These are phyloP conservation scores for Pachysolen tannophilus DNA, from an alignment of 805 yeast genomes.

Conservation along the genomic window DNA sequence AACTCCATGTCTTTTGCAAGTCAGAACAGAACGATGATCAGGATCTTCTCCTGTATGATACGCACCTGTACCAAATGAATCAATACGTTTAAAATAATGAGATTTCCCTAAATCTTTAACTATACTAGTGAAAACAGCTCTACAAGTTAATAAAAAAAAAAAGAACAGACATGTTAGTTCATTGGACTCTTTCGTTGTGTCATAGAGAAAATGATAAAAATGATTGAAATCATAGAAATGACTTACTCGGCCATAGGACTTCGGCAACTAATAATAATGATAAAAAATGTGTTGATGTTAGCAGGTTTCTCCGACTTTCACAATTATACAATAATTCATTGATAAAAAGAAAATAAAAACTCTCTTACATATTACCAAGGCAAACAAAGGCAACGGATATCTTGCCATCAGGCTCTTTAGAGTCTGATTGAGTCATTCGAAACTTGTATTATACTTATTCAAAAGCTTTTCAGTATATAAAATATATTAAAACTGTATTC, in stretches of 20 bases:
- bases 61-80: conserved; percentile 84
- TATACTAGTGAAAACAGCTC: conserved; percentile 66
- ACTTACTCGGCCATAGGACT: conserved; percentile 90
- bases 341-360: background rate
- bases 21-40: conserved; percentile 61
- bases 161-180: conserved; percentile 4
- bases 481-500: too few relatives aligned
- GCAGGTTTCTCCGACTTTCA: too few relatives aligned
- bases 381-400: conserved; percentile 83
- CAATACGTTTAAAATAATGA: conserved; percentile 46
- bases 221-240: background rate
- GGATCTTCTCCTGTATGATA: conserved; percentile 82
- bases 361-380: conserved; percentile 73
- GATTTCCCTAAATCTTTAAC: conserved; percentile 44
- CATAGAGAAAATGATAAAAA: background rate
- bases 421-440: too few relatives aligned
- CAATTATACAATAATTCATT: too few relatives aligned
- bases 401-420: conserved; percentile 8
- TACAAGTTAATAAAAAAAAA: too few relatives aligned
- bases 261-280: conserved; percentile 68
- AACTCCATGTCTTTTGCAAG: conserved; percentile 65
- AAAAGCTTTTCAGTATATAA: too few relatives aligned
- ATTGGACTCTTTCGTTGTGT: conserved; percentile 1
- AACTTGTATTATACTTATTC: too few relatives aligned
- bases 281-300: too few relatives aligned